Evolutionary conservation across 352 stramenopile genomes (phyloP), one percentile per base, ranked within the genome.

Genomic region (Pythium apleroticum): DNA sequence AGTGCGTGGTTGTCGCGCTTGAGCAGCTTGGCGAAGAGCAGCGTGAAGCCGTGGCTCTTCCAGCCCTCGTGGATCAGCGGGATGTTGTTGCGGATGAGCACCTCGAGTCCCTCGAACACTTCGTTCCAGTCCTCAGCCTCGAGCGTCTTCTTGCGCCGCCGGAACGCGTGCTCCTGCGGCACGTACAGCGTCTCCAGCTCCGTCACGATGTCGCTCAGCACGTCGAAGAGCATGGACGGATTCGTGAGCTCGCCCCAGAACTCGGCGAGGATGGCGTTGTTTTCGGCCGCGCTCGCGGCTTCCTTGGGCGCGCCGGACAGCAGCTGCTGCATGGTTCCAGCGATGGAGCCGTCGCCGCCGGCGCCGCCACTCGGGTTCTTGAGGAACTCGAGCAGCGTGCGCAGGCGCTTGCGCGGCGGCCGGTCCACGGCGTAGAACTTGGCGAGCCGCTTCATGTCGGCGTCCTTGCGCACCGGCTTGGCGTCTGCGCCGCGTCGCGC

Each of bases 71-170:
- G 74, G 48, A 96, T 76, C 22, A 85, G 64, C 27, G 68, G 35
- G 20, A 81, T 74, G 57, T 92, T 95, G 58, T 88, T 84, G 24
- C 86, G 83, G 52, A 96, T 72, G 28, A 96, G 70, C 56, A 92
- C 81, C 50, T 96, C 88, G 19, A 96, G 71, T 0, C 86, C 84
- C 60, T 96, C 88, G 69, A 96, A 96, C 1, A 96, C 79, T 39
- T 96, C 88, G 54, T 79, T 95, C 88, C 88, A 96, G 73, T 96
- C 88, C 59, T 96, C 88, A 0, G 85, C 82, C 60, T 96, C 84
- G 8, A 95, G 75, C 7, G 77, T 82, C 54, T 94, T 93, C 55
- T 90, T 90, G 17, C 84, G 83, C 57, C 91, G 91, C 27, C 86
- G 80, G 64, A 96, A 95, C 30, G 84, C 79, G 24, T 78, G 91